Conservation (phyloP, 768 basidiomycete genomes). For the Russula dissimulans region DNA sequence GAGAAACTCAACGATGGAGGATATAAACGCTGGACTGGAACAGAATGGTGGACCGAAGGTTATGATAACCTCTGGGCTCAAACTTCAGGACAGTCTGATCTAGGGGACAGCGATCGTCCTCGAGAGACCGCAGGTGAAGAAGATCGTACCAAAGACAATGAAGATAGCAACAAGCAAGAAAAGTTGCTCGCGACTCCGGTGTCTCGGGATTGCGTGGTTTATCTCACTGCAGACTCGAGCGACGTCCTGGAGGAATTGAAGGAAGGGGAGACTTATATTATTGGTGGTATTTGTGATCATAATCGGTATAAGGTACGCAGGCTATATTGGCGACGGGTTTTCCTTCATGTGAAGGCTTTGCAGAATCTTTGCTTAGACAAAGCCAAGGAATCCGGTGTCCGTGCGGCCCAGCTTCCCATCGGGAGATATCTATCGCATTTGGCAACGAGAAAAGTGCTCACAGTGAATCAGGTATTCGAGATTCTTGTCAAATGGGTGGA, state of each 20-base stretch:
- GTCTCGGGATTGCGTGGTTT: constrained; percentile 50
- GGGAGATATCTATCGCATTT: constrained; percentile 81
- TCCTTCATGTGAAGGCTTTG: neutral
- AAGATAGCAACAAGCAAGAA: neutral
- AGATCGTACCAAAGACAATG: neutral
- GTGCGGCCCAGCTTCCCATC: constrained; percentile 88
- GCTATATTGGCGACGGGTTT: neutral
- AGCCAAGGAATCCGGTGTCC: constrained; percentile 61
- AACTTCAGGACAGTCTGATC: constrained; percentile 1
- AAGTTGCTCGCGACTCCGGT: neutral
- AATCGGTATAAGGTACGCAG: constrained; percentile 82
- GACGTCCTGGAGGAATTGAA: constrained; percentile 77
- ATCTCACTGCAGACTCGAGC: constrained; percentile 90
- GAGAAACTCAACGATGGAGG: constrained; percentile 56
- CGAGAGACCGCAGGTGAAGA: neutral
- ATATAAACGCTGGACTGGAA: constrained; percentile 71
- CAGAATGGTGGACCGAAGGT: constrained; percentile 75
- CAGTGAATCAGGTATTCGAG: constrained; percentile 93
- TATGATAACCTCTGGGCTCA: constrained; percentile 61
- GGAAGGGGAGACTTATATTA: constrained; percentile 83
- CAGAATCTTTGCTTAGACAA: constrained; percentile 88
- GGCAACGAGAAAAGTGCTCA: constrained; percentile 88
- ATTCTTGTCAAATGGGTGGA: constrained; percentile 89
- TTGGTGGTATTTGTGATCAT: constrained; percentile 91
- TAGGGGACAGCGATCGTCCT: neutral